Percentiles rank a stretch among this genome's conserved stretches.
These are phyloP conservation scores for Asterochloris sp. DNA, from an alignment of 139 green algal species.

Conservation along the genomic window DNA sequence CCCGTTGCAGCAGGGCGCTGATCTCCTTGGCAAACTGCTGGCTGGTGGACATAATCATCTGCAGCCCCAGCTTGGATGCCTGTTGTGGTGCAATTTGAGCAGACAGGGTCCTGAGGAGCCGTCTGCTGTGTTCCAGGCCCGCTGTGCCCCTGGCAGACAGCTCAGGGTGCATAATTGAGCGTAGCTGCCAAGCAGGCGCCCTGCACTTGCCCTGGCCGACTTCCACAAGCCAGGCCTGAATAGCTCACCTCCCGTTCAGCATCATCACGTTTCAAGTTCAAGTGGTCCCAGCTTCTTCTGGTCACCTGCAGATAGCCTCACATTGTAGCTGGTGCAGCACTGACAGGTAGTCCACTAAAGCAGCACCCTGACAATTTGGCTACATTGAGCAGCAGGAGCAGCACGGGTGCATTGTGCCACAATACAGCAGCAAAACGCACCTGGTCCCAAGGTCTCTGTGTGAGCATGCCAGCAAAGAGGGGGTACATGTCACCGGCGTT, in stretches of 20 bases:
- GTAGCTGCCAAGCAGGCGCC: no score
- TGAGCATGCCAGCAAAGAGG: slow-evolving; percentile 91
- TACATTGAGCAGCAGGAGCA: not conserved
- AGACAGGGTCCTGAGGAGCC: no score
- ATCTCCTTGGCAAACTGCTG: slow-evolving; percentile 71
- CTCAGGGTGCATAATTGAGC: no score
- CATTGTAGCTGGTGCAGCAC: no score
- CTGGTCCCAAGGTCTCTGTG: slow-evolving; percentile 77
- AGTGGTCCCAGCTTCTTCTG: slow-evolving; percentile 11
- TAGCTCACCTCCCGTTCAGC: not conserved
- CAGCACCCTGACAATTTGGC: not conserved
- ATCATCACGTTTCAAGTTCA: slow-evolving; percentile 11
- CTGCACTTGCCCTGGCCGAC: no score
- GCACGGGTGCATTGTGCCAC: not conserved
- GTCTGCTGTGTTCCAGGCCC: no score
- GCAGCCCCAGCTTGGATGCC: not conserved
- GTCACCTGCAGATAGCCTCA: not conserved
- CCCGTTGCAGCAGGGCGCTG: slow-evolving; percentile 63
- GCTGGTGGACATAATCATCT: not conserved
- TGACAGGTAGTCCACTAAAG: not conserved
- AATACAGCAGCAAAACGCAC: slow-evolving; percentile 21
- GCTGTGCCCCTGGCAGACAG: no score
- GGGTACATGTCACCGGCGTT: slow-evolving; percentile 70
- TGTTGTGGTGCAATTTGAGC: no score
- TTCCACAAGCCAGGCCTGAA: no score